Percentiles rank a stretch among this genome's conserved stretches.
Conservation (phyloP, 805 yeast species). For the Zygosaccharomyces lentus region DNA sequence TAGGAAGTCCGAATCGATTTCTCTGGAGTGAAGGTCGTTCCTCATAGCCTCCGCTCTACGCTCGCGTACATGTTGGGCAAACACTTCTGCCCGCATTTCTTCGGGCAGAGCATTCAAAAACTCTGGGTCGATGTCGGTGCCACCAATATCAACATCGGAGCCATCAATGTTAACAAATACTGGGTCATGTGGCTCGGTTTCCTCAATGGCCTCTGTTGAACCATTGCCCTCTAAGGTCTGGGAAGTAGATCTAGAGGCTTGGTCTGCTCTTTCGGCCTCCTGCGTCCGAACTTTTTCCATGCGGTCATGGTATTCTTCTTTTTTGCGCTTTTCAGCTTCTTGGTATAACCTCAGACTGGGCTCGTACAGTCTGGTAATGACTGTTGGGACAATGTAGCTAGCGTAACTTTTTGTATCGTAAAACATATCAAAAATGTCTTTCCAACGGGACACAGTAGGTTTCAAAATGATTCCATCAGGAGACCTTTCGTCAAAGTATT, state of each 20-base stretch:
- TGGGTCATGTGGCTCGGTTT: slow-evolving; percentile 42
- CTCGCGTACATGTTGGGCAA: slow-evolving; percentile 77
- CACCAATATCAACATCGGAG: slow-evolving; percentile 75
- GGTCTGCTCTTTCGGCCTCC: slow-evolving; percentile 26
- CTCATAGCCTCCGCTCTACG: slow-evolving; percentile 55
- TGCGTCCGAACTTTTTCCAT: slow-evolving; percentile 17
- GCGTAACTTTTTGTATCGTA: slow-evolving; percentile 41
- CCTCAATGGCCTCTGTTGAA: slow-evolving; percentile 30
- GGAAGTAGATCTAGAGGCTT: slow-evolving; percentile 20
- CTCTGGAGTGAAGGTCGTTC: slow-evolving; percentile 48
- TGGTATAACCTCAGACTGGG: slow-evolving; percentile 42
- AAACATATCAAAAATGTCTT: slow-evolving; percentile 49
- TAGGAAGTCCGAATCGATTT: slow-evolving; percentile 74
- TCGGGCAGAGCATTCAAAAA: slow-evolving; percentile 87
- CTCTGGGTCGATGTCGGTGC: slow-evolving; percentile 88
- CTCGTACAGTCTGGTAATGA: slow-evolving; percentile 46
- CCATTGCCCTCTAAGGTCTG: slow-evolving; percentile 9
- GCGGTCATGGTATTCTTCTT: slow-evolving; percentile 31
- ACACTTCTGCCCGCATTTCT: slow-evolving; percentile 88
- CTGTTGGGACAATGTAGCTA: slow-evolving; percentile 38
- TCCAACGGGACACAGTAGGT: slow-evolving; percentile 68
- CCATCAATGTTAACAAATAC: slow-evolving; percentile 72
- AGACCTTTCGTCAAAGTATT: slow-evolving; percentile 30
- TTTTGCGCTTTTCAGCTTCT: slow-evolving; percentile 29
- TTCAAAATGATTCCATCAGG: slow-evolving; percentile 32